Evolutionary conservation across 2,329 filamentous ascomycete genomes (phyloP), one percentile per base, ranked within the genome.

Genomic region (Diaporthe citri): DNA sequence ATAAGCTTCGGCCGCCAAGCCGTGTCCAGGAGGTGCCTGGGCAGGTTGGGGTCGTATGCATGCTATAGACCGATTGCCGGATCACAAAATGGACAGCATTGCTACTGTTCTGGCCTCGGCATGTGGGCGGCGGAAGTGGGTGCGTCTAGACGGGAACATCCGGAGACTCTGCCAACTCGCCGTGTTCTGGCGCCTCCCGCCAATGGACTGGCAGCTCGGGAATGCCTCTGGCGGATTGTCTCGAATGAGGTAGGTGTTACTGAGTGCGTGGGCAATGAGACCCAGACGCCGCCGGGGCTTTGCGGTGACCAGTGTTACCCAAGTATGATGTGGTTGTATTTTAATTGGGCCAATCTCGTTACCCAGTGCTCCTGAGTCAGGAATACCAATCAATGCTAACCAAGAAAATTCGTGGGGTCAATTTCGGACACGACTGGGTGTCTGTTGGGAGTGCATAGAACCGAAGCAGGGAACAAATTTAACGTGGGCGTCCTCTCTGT

Each of bases 1-100:
- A 66, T 66, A 66, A 66, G 62, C 62, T 66, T 66, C 62, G 62
- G 62, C 9, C 36, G 62, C 62, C 62, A 66, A 66, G 62, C 62
- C 28, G 34, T 17, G 43, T 66, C 41, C 10, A 66, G 62, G 62
- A 66, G 62, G 62, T 66, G 62, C 62, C 62, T 43, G 6, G n/a
- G 28, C 41, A 66, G 62, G 41, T 28, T 22, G 28, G 62, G 62
- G 41, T 48, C 6, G 60, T 9, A 64, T 48, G 60, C 60, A 64
- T 48, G 25, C 60, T 34, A n/a, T 43, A 22, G 28, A 12, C 20
- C 43, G 25, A 22, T 41, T 17, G 57, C 36, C 57, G 22, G 57
- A 36, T 31, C 43, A 36, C 43, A 36, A 25, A 66, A 20, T 66
- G 41, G 62, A 51, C 46, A 28, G 62, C 43, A 48, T 34, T 31